These are phyloP conservation scores for Boletellus ananas DNA, from an alignment of 768 basidiomycete genomes.

Conservation along the genomic window DNA sequence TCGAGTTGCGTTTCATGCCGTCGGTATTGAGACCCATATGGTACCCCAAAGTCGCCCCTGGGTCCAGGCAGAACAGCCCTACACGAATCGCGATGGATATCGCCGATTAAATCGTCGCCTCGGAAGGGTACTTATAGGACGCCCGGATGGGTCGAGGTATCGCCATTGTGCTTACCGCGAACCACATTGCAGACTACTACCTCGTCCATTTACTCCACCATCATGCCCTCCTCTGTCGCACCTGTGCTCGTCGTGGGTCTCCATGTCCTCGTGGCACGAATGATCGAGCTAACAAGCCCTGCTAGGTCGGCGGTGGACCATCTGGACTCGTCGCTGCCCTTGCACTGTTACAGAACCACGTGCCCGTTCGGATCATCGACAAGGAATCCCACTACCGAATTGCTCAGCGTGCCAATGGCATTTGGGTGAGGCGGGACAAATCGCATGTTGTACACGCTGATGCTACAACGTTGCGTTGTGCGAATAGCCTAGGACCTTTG, in stretches of 20 bases:
- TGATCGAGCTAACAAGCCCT: neutral
- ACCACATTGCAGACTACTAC: no score
- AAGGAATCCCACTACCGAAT: slow-evolving; percentile 35
- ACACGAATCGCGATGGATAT: no score
- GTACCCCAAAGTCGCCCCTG: no score
- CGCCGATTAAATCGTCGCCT: no score
- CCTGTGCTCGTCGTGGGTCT: slow-evolving; percentile 23
- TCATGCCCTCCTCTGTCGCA: slow-evolving; percentile 9
- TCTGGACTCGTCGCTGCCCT: slow-evolving; percentile 32
- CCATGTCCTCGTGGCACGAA: neutral
- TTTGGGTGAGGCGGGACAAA: slow-evolving; percentile 31
- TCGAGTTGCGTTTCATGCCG: no score
- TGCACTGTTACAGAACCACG: slow-evolving; percentile 38
- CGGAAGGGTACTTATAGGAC: no score
- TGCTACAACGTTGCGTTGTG: neutral
- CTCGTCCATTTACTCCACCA: neutral
- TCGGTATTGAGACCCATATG: no score
- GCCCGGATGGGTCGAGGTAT: no score
- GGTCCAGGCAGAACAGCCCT: no score
- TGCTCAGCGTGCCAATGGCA: slow-evolving; percentile 38
- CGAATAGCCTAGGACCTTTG: slow-evolving; percentile 35
- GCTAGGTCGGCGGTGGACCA: slow-evolving; percentile 29
- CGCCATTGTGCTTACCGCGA: no score
- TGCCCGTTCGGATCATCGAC: slow-evolving; percentile 52
- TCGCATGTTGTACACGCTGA: neutral